Evolutionary conservation across 345 rosid species (phyloP).

Genomic region (Corchorus capsularis): DNA sequence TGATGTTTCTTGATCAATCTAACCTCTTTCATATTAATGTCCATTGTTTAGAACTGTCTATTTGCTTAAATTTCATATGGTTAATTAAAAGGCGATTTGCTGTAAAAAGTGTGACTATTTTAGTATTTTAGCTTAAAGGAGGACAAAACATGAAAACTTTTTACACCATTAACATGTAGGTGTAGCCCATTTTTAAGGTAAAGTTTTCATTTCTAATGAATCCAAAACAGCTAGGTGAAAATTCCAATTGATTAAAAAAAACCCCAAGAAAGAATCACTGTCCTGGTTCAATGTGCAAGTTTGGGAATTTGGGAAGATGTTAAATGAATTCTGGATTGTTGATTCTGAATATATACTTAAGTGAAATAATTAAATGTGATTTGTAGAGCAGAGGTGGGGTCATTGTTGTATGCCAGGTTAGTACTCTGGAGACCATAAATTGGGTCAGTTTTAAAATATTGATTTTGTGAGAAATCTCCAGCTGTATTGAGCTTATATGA

Average conservation of each 20-base stretch:
- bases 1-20: too few relatives aligned
- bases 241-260: neutral
- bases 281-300: conserved; percentile 35
- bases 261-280: neutral
- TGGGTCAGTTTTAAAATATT: conserved; percentile 28
- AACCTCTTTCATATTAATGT: too few relatives aligned
- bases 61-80: too few relatives aligned
- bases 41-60: too few relatives aligned
- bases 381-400: conserved; percentile 30
- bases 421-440: conserved; percentile 20
- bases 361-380: conserved; percentile 20
- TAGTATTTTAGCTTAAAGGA: too few relatives aligned
- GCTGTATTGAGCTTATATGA: conserved; percentile 55
- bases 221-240: neutral
- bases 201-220: neutral
- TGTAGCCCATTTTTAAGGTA: neutral
- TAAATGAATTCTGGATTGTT: conserved; percentile 1
- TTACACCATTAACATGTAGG: too few relatives aligned
- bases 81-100: too few relatives aligned
- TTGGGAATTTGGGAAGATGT: conserved; percentile 17
- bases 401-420: conserved; percentile 45
- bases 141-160: too few relatives aligned
- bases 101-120: too few relatives aligned
- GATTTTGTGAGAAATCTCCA: conserved; percentile 39
- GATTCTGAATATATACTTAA: too few relatives aligned